Base-by-base conservation (phyloP, 805 yeast genomes). In the Candida oleophila region DNA sequence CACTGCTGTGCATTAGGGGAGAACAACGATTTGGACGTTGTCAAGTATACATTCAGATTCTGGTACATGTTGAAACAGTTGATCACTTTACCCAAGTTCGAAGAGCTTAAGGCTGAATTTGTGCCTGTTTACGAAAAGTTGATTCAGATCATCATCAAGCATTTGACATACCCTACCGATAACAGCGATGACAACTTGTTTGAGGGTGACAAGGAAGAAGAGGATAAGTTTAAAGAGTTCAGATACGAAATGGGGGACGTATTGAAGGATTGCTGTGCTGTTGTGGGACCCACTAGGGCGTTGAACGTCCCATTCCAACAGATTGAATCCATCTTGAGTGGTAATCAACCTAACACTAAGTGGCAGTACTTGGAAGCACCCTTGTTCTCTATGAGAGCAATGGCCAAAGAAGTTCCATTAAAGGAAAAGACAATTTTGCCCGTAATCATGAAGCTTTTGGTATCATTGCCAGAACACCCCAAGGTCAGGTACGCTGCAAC, bases 241-340 rank as follows among this genome's bases (percentile, higher is more conserved):
- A 78, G 99, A 59, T 94, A 94, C 66, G 96, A 89, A 47, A 88
- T 94, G 87, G 98, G 98, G 34, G 98, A 94, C 63, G 96, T 92
- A n/a, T 70, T 94, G 50, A 95, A 95, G 61, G 96, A 90, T 61
- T 90, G 98, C 70, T 88, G 97, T 55, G 87, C 88, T 1, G 92
- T 94, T 2, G 82, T 89, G 38, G 98, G 98, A 1, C 75, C 95
- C 2, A 68, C 78, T 8, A 71, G 66, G 36, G 89, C 96, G 0
- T 71, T 94, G 32, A 64, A 69, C 19, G 83, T 87, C 45, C 96
- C 97, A 16, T 85, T 82, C 55, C 68, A 69, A 32, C 78, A 76
- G 55, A 78, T 90, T 42, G 80, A 79, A 53, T 45, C 60, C n/a
- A 42, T 68, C 22, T 52, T 66, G 63, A 46, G 57, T 2, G 59